These are phyloP conservation scores for Ascodesmis nigricans DNA, from an alignment of 495 filamentous ascomycete species.

Conservation along the genomic window DNA sequence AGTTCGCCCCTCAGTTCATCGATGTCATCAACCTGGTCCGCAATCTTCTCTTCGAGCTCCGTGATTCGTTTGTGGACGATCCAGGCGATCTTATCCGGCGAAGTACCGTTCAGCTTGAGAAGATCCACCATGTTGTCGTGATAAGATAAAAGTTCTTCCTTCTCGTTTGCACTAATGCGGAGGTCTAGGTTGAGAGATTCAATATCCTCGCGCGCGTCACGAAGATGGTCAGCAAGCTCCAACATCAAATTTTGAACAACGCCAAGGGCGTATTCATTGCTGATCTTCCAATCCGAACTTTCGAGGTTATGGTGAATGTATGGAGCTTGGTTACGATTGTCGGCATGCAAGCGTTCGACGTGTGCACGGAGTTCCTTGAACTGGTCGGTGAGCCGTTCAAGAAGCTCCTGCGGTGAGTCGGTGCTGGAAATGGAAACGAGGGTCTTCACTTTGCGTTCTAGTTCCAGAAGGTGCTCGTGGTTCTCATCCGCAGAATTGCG, in stretches of 20 bases:
- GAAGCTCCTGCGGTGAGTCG: slow-evolving; percentile 14
- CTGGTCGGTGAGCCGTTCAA: slow-evolving; percentile 17
- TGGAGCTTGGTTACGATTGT: slow-evolving; percentile 4
- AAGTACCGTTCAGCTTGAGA: slow-evolving; percentile 1
- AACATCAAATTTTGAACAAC: slow-evolving; percentile 9
- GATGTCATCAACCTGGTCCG: slow-evolving; percentile 9
- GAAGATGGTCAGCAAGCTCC: slow-evolving; percentile 11
- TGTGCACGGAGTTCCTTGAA: slow-evolving; percentile 13
- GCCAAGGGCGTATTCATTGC: slow-evolving; percentile 13
- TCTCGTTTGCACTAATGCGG: slow-evolving; percentile 8
- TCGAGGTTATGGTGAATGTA: slow-evolving; percentile 10
- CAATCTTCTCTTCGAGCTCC: slow-evolving; percentile 10
- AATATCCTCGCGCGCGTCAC: slow-evolving; percentile 1
- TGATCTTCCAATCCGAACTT: slow-evolving; percentile 17
- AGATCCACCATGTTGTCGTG: too few species aligned
- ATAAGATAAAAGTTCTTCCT: slow-evolving; percentile 6
- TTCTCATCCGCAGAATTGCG: slow-evolving; percentile 19
- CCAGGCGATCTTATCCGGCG: slow-evolving; percentile 1
- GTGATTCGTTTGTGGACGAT: slow-evolving; percentile 10
- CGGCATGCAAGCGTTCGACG: slow-evolving; percentile 12
- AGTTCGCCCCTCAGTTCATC: slow-evolving; percentile 5
- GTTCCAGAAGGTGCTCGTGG: slow-evolving; percentile 9
- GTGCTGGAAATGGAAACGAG: slow-evolving; percentile 9
- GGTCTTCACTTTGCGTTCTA: slow-evolving; percentile 16
- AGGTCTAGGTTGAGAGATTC: slow-evolving; percentile 1